Percentiles rank a stretch among this genome's conserved stretches.
Conservation (phyloP, 2,329 filamentous ascomycete genomes). For the Xylaria digitata region DNA sequence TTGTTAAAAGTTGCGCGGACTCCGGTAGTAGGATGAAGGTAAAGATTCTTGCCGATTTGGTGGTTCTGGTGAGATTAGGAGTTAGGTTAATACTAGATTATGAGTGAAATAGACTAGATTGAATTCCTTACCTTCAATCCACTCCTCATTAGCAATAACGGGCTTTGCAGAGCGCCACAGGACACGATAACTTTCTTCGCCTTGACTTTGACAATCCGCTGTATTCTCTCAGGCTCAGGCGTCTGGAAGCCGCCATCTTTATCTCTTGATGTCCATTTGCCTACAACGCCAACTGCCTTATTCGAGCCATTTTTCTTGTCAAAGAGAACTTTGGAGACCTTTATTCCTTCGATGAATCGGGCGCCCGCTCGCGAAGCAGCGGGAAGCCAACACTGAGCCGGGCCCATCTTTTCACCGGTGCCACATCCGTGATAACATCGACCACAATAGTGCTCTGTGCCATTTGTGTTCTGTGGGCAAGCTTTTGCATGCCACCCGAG, state of each 20-base stretch:
- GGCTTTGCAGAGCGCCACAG: constrained; percentile 79
- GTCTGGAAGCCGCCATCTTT: constrained; percentile 67
- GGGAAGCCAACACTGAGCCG: constrained; percentile 73
- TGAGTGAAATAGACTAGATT: constrained; percentile 12
- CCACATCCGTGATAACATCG: constrained; percentile 57
- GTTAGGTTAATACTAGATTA: constrained; percentile 9
- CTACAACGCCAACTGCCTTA: constrained; percentile 76
- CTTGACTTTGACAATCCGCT: constrained; percentile 74
- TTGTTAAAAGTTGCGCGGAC: constrained; percentile 73
- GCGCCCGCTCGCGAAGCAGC: constrained; percentile 75
- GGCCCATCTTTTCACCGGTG: constrained; percentile 73
- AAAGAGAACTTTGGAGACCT: constrained; percentile 68
- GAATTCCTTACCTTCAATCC: constrained; percentile 71
- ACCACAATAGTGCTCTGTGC: constrained; percentile 71
- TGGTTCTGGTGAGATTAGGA: constrained; percentile 65
- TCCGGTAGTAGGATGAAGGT: constrained; percentile 79
- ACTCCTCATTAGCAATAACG: constrained; percentile 79
- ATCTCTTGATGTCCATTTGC: constrained; percentile 80
- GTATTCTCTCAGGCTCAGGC: constrained; percentile 58
- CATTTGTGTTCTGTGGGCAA: constrained; percentile 76
- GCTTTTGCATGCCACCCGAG: constrained; percentile 71
- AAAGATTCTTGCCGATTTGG: constrained; percentile 83
- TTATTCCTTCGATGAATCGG: constrained; percentile 75
- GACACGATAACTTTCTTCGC: constrained; percentile 86
- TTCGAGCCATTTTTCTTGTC: constrained; percentile 61